Evolutionary conservation across 1,284 basidiomycete genomes (phyloP), one percentile per base, ranked within the genome.

Genomic region (Naganishia albida): DNA sequence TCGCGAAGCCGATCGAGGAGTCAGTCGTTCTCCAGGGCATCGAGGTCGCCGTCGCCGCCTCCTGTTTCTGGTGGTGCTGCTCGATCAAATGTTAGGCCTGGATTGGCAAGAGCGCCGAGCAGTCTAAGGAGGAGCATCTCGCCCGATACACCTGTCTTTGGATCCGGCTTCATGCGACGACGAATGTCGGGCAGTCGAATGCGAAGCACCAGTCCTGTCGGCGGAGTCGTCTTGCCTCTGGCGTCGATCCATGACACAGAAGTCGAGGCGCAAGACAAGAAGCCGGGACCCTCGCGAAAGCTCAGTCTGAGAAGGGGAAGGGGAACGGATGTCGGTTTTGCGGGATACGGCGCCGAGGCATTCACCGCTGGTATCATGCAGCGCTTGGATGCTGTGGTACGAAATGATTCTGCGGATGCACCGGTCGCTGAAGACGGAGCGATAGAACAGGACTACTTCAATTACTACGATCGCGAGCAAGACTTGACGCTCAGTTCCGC

Each of bases 171-270:
- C 25, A 48, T 59, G 57, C 57, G 46, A 16, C 57, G 57, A 15
- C n/a, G 57, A 49, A 60, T 60, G 57, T 60, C 57, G n/a, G 57
- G 57, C 40, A 60, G 57, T 26, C 46, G 57, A 50, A 60, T 60
- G 34, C 30, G 57, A 30, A 60, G 57, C 46, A 60, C 57, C 12
- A 50, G 46, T 50, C 57, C 57, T n/a, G 38, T 60, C 18, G 57
- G 39, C n/a, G 57, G 57, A 40, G 34, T 60, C n/a, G 46, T 49
- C 12, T 3, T 48, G 18, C 57, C 57, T 15, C n/a, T 60, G 46
- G 20, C 57, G 20, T 49, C 57, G 46, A 50, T 60, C 46, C 34
- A 34, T 10, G 46, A 60, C 28, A 46, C 20, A 20, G 57, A 46
- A 8, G 46, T 48, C 34, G 38, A 60, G 38, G 57, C 40, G n/a